Conservation (phyloP, 306 rosid genomes). For the Trichosanthes truncata region DNA sequence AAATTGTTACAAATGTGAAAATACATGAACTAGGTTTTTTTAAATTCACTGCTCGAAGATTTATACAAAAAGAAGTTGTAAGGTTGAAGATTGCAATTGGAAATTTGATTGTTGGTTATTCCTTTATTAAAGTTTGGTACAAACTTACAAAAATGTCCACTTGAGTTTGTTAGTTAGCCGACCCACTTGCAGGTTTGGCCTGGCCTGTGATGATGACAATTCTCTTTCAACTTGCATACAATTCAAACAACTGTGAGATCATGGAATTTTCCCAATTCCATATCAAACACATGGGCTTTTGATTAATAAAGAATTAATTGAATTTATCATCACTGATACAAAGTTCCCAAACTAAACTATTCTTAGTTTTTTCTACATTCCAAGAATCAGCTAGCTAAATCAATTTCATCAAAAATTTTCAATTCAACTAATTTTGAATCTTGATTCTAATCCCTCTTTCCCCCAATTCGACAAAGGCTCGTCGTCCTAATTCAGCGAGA, state of each 20-base stretch:
- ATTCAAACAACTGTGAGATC: not conserved
- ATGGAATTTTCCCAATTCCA: not conserved
- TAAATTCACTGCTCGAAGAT: too few species aligned
- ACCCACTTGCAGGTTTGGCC: not conserved
- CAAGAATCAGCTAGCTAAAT: not conserved
- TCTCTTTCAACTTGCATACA: too few species aligned
- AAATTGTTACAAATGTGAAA: too few species aligned
- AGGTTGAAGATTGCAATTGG: too few species aligned
- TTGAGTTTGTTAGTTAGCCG: not conserved
- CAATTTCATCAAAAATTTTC: too few species aligned
- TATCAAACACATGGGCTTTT: too few species aligned
- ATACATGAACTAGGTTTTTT: too few species aligned
- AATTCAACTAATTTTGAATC: not conserved
- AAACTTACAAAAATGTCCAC: not conserved
- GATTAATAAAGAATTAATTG: not conserved
- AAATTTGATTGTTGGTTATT: too few species aligned
- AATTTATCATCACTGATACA: not conserved
- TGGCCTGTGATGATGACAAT: not conserved
- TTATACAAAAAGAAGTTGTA: too few species aligned
- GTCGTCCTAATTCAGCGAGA: not conserved
- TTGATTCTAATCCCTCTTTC: not conserved
- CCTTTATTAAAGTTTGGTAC: not conserved
- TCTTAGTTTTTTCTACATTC: not conserved
- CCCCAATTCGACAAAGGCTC: not conserved
- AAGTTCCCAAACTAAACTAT: not conserved